Evolutionary conservation across 192 early-diverging fungal species (phyloP), one percentile per base, ranked within the genome.

Genomic region (Rhizophagus sp.): DNA sequence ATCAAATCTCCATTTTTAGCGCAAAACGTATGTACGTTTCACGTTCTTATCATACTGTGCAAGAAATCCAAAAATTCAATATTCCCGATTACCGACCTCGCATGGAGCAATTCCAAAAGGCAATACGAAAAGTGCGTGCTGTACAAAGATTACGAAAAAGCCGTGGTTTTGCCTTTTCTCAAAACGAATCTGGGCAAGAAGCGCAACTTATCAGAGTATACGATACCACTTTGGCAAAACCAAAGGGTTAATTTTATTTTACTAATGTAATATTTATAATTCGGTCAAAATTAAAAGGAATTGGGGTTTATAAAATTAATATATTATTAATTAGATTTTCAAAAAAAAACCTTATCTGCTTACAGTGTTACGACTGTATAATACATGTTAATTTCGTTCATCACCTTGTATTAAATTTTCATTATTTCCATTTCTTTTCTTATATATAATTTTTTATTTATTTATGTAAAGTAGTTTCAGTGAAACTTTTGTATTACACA

Each of bases 21-120:
- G 79, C 79, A 25, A 90, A 90, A 71, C 91, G 96, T 52, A 94
- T 94, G 86, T 95, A 94, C 82, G 83, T 88, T 41, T 91, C 97
- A 27, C 80, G 91, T 70, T 88, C 93, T 15, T 98, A 99, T 84
- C 98, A 99, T 82, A 95, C 97, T 82, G 94, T 98, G 62, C 97
- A 98, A 86, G 98, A 99, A 87, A 99, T 99, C 77, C 95, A 99
- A 85, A 98, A 98, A 86, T 96, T 94, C 91, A 98, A 99, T 85
- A 95, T 99, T 74, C 98, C 97, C 30, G 98, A 99, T 83, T 97
- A 97, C 82, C 91, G 97, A 52, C 98, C 98, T 63, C 89, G 98
- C 52, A 96, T 97, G 95, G 97, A 99, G 83, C 91, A 94, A 73
- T 99, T 99, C 95, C 90, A 95, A 80, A 97, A 99, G 86, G 97